Evolutionary conservation across 306 rosid species (phyloP).

Genomic region (Quercus ilex): DNA sequence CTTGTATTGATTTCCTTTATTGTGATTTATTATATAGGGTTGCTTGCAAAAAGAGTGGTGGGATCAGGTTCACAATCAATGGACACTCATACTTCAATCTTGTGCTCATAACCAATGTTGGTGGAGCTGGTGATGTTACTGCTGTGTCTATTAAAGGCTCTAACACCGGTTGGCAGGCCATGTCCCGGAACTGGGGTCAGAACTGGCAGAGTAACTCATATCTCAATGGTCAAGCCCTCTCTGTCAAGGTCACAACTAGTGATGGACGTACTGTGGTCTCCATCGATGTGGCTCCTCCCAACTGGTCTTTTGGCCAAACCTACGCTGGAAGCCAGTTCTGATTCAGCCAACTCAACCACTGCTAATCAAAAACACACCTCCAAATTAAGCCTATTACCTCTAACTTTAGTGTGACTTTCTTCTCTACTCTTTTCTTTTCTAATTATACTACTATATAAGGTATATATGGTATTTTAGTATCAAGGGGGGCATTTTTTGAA

Average conservation of each 20-base stretch:
- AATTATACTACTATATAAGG: background rate
- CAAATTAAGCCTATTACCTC: background rate
- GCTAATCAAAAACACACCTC: too few relatives aligned
- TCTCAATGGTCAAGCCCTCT: slow-evolving; percentile 47
- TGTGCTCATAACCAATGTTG: slow-evolving; percentile 46
- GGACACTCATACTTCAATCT: slow-evolving; percentile 54
- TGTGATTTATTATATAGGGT: slow-evolving; percentile 25
- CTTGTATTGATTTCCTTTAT: too few relatives aligned
- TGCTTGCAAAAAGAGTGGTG: slow-evolving; percentile 41
- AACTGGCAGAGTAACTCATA: slow-evolving; percentile 30
- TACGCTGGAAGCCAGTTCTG: slow-evolving; percentile 14
- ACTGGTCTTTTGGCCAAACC: slow-evolving; percentile 2
- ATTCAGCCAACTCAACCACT: background rate
- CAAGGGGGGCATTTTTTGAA: background rate
- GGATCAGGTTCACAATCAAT: slow-evolving; percentile 45
- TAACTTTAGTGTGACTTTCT: background rate
- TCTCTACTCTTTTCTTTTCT: background rate
- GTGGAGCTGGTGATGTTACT: slow-evolving; percentile 55
- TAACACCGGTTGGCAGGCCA: slow-evolving; percentile 44
- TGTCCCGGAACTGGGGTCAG: slow-evolving; percentile 32
- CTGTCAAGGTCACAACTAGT: slow-evolving; percentile 10
- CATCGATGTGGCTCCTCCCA: background rate
- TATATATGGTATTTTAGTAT: background rate
- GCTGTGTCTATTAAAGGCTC: slow-evolving; percentile 45
- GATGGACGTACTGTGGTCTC: background rate